phyloP scores from a whole-genome alignment of 768 basidiomycete species.

The Terana coerulea region DNA sequence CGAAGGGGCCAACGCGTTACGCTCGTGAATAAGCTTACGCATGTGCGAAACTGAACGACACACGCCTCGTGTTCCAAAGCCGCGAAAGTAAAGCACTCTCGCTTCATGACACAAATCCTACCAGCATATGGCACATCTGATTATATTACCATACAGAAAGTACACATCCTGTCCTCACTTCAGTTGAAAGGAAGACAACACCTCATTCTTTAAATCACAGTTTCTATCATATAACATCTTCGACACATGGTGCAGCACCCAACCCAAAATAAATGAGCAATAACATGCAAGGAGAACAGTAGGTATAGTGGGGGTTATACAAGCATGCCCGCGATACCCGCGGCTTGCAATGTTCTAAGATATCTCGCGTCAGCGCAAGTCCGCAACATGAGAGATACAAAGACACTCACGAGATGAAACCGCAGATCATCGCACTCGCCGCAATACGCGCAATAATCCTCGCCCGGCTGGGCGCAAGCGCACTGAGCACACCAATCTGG shows the following conservation, averaged over 20 bases:
- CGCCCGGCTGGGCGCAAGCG: constrained; percentile 64
- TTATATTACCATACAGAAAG: background rate
- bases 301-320: too few relatives aligned
- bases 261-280: background rate
- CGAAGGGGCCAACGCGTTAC: too few relatives aligned
- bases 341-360: constrained; percentile 29
- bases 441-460: constrained; percentile 71
- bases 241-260: background rate
- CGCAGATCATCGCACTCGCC: constrained; percentile 64
- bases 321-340: constrained; percentile 28
- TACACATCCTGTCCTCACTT: background rate
- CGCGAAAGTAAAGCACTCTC: too few relatives aligned
- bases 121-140: background rate
- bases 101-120: too few relatives aligned
- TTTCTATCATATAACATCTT: too few relatives aligned
- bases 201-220: background rate
- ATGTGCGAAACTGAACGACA: too few relatives aligned
- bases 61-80: too few relatives aligned
- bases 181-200: background rate
- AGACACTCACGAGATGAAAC: constrained; percentile 68
- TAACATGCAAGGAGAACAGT: too few relatives aligned
- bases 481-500: constrained; percentile 72
- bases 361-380: too few relatives aligned
- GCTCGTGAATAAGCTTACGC: too few relatives aligned
- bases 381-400: too few relatives aligned